Percentiles rank a stretch among this genome's conserved stretches.
Evolutionary conservation across 2,329 filamentous ascomycete genomes (phyloP).

Genomic region (Epichloe gansuensis): DNA sequence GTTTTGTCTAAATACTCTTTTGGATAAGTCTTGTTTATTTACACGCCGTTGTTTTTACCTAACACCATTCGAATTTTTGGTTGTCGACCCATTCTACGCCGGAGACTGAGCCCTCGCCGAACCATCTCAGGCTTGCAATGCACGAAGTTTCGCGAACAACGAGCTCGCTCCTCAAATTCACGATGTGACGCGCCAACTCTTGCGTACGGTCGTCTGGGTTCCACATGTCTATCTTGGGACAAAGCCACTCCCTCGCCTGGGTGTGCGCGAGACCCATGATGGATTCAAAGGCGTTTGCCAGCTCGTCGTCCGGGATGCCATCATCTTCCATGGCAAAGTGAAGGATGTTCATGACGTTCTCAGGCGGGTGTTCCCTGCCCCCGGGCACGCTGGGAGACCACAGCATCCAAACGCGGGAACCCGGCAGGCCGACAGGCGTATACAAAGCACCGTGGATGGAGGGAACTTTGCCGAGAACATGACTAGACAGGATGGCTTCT

Average conservation of each 20-base stretch:
- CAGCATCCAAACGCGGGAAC: slow-evolving; percentile 57
- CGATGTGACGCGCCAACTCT: slow-evolving; percentile 30
- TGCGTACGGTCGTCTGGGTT: slow-evolving; percentile 53
- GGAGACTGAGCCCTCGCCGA: slow-evolving; percentile 38
- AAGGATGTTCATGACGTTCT: slow-evolving; percentile 59
- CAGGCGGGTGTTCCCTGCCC: slow-evolving; percentile 36
- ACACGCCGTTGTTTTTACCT: slow-evolving; percentile 8
- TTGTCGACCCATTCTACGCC: slow-evolving; percentile 61
- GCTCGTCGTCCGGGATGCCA: slow-evolving; percentile 24
- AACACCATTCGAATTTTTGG: slow-evolving; percentile 73
- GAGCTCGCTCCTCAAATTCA: slow-evolving; percentile 35
- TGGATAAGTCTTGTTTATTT: background rate
- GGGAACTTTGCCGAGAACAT: slow-evolving; percentile 46
- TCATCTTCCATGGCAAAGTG: slow-evolving; percentile 54
- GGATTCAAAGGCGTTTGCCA: slow-evolving; percentile 43
- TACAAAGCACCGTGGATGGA: slow-evolving; percentile 60
- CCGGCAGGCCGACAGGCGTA: slow-evolving; percentile 29
- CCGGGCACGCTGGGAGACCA: slow-evolving; percentile 59
- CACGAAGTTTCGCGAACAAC: slow-evolving; percentile 51
- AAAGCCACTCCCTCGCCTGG: slow-evolving; percentile 60
- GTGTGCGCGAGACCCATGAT: slow-evolving; percentile 55
- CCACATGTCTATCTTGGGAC: slow-evolving; percentile 67
- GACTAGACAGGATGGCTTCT: slow-evolving; percentile 63
- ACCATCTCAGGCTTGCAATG: slow-evolving; percentile 63
- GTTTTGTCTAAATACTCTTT: background rate